A percentile compares a stretch with the other conserved stretches of the same genome.
These are phyloP conservation scores for Haplosporangium sp. DNA, from an alignment of 371 early-diverging fungal genomes.

Conservation along the genomic window DNA sequence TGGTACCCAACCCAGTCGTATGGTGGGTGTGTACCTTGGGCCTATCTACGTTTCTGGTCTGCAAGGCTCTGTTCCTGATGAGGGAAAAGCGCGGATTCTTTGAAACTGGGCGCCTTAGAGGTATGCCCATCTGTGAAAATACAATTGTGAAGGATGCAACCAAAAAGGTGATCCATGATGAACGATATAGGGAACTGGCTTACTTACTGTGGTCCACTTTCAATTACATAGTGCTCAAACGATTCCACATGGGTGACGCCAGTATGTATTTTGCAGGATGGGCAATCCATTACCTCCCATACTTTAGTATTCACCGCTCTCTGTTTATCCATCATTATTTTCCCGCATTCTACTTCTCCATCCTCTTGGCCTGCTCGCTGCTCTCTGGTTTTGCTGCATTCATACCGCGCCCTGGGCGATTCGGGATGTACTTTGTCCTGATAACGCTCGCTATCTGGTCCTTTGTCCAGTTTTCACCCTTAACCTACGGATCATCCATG, in stretches of 20 bases:
- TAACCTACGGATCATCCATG: constrained; percentile 24
- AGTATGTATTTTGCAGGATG: constrained; percentile 23
- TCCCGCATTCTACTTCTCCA: constrained; percentile 30
- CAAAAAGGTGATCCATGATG: not conserved
- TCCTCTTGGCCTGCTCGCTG: constrained; percentile 24
- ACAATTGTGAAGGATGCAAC: not conserved
- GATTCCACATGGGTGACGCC: constrained; percentile 9
- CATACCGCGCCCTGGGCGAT: constrained; percentile 8
- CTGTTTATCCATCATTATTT: constrained; percentile 40
- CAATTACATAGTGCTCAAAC: constrained; percentile 10
- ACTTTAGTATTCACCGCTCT: constrained; percentile 15
- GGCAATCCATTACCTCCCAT: constrained; percentile 33
- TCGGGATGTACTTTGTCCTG: not conserved
- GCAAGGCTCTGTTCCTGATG: constrained; percentile 1
- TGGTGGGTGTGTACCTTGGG: constrained; percentile 30
- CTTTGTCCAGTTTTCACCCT: constrained; percentile 16
- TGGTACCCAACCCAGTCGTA: constrained; percentile 31
- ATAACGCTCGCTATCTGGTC: not conserved
- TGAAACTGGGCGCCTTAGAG: constrained; percentile 19
- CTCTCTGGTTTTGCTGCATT: constrained; percentile 17
- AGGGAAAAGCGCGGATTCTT: constrained; percentile 25
- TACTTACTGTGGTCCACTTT: not conserved
- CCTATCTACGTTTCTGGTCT: not conserved
- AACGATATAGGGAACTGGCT: too few species aligned
- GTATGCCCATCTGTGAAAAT: not conserved